Evolutionary conservation across 345 rosid genomes (phyloP).

Genomic region (Carallia pectinifolia): DNA sequence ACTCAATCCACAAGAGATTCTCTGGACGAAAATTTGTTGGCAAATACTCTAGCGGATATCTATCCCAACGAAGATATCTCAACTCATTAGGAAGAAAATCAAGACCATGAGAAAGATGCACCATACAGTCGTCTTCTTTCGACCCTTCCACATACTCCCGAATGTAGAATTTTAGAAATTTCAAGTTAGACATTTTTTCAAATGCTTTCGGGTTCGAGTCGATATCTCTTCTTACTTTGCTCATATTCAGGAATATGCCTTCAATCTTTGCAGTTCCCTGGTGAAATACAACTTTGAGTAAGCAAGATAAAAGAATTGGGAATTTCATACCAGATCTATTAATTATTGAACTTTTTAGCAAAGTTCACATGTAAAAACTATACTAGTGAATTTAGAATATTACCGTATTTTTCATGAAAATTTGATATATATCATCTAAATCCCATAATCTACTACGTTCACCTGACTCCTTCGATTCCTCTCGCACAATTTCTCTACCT

Average conservation of each 20-base stretch:
- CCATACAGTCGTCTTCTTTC: neutral
- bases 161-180: neutral
- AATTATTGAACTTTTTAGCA: too few relatives aligned
- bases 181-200: neutral
- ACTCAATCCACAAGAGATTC: conserved; percentile 1
- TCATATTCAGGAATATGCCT: neutral
- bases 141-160: too few relatives aligned
- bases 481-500: too few relatives aligned
- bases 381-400: too few relatives aligned
- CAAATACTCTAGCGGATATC: conserved; percentile 1
- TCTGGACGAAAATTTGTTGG: neutral
- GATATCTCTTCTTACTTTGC: neutral
- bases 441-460: too few relatives aligned
- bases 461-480: too few relatives aligned
- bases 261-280: conserved; percentile 9
- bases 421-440: too few relatives aligned
- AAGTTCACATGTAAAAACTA: too few relatives aligned
- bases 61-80: conserved; percentile 3
- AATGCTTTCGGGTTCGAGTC: neutral
- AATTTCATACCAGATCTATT: too few relatives aligned
- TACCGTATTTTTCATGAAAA: too few relatives aligned
- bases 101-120: neutral
- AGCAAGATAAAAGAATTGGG: too few relatives aligned
- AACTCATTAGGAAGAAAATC: conserved; percentile 1
- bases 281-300: neutral